Conservation (phyloP, 371 early-diverging fungal species). For the Mucor irregularis region DNA sequence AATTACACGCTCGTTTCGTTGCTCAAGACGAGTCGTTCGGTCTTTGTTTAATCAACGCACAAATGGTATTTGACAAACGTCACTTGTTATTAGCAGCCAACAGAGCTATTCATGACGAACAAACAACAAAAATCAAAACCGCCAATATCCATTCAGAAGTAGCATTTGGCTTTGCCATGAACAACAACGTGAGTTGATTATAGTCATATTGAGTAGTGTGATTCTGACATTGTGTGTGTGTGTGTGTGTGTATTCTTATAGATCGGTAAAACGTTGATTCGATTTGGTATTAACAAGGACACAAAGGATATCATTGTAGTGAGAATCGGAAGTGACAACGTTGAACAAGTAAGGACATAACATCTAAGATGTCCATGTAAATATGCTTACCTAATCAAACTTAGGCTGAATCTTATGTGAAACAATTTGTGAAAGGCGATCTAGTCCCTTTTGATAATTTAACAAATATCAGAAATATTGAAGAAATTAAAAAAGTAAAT, state of each 20-base stretch:
- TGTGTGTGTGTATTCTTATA: neutral
- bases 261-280: slow-evolving; percentile 56
- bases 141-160: slow-evolving; percentile 60
- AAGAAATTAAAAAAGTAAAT: slow-evolving; percentile 39
- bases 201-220: too few relatives aligned
- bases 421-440: slow-evolving; percentile 40
- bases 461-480: slow-evolving; percentile 24
- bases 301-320: slow-evolving; percentile 51
- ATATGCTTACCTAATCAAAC: neutral
- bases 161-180: slow-evolving; percentile 55
- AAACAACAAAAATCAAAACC: slow-evolving; percentile 49
- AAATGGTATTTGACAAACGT: slow-evolving; percentile 41
- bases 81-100: slow-evolving; percentile 53
- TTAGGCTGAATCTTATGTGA: slow-evolving; percentile 37
- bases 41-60: slow-evolving; percentile 56
- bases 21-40: slow-evolving; percentile 50
- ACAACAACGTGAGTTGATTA: slow-evolving; percentile 28
- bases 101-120: slow-evolving; percentile 54
- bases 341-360: slow-evolving; percentile 34
- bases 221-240: too few relatives aligned
- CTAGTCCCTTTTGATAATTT: slow-evolving; percentile 34
- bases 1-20: slow-evolving; percentile 48
- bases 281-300: slow-evolving; percentile 54
- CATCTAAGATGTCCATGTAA: neutral
- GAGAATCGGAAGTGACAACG: slow-evolving; percentile 44